Base-by-base conservation (phyloP, 148 eudicot species). In the Rhododendron griersonianum region DNA sequence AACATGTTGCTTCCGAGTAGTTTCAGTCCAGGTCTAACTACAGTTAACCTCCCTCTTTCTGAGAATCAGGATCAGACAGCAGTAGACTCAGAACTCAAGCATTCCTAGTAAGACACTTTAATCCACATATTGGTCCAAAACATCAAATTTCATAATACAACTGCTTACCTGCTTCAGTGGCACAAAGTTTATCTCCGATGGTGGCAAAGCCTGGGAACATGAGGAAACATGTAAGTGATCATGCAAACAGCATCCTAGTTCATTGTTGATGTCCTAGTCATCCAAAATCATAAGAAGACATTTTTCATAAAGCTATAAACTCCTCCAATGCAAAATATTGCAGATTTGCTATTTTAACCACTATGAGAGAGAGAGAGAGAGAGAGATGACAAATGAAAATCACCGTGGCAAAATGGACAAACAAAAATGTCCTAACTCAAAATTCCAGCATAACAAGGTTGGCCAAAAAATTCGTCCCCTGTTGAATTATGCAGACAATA, bases 161-260 rank as follows among this genome's bases (percentile, higher is more conserved):
- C 25, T 18, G 78, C 53, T 77, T 91, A 94, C 98, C 98, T 94
- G 98, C 84, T 95, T 95, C 87, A 95, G 86, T 78, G 98, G 98
- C 87, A 91, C 91, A 86, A 95, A 95, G 78, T 87, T 92, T 87
- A 95, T 95, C 33, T 93, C 89, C 82, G 91, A 76, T 28, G 98
- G 98, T 85, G 94, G 90, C 89, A 94, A 88, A 51, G 98, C 98
- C 98, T 95, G 94, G 81, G 84, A 91, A 41, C 51, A 37, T 85
- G 50, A 88, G 41, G 25, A 78, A 55, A 83, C 39, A 75, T 77
- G 48, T 75, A 76, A 86, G 76, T 78, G 76, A 35, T 57, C 85
- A 65, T 33, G 21, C 77, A 30, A 15, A 25, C 23, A 57, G 8
- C n/a, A 5, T 65, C 39, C 25, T 65, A 6, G 63, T 5, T 41